Conservation (phyloP, 345 rosid genomes). For the Gossypium ekmanianum region DNA sequence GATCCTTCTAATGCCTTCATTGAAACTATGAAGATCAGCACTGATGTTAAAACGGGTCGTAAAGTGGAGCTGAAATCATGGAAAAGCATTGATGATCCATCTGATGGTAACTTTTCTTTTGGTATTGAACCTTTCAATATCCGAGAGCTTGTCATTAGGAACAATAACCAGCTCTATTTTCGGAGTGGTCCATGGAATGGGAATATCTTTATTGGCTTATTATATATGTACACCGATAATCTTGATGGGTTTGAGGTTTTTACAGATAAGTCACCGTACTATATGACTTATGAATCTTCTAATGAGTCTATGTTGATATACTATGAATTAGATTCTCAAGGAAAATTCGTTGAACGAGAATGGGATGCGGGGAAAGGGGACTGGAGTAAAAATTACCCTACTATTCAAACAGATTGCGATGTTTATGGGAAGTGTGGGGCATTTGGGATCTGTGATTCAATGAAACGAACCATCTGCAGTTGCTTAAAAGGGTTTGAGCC, state of each 20-base stretch:
- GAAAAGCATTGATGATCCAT: slow-evolving; percentile 52
- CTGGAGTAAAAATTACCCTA: no score
- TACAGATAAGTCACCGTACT: slow-evolving; percentile 14
- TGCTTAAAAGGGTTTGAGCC: no score
- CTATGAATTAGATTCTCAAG: slow-evolving; percentile 28
- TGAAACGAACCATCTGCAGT: no score
- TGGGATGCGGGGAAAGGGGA: slow-evolving; percentile 14
- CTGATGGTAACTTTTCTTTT: slow-evolving; percentile 39
- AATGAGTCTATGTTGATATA: slow-evolving; percentile 12
- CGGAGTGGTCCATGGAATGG: slow-evolving; percentile 64
- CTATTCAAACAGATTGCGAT: no score
- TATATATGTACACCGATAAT: slow-evolving; percentile 20
- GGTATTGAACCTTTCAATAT: slow-evolving; percentile 9
- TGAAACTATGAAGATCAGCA: slow-evolving; percentile 11
- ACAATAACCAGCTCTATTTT: slow-evolving; percentile 24
- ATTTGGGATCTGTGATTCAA: no score
- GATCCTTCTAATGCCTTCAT: slow-evolving; percentile 30
- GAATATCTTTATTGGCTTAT: slow-evolving; percentile 36
- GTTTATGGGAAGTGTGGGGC: no score
- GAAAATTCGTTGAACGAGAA: slow-evolving; percentile 19
- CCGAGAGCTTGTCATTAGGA: no score
- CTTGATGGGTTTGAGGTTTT: slow-evolving; percentile 5
- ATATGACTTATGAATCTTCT: slow-evolving; percentile 6
- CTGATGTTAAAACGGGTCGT: slow-evolving; percentile 22
- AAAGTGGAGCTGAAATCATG: slow-evolving; percentile 37